Evolutionary conservation across 306 rosid genomes (phyloP), one percentile per base, ranked within the genome.

Genomic region (Medicago lupulina): DNA sequence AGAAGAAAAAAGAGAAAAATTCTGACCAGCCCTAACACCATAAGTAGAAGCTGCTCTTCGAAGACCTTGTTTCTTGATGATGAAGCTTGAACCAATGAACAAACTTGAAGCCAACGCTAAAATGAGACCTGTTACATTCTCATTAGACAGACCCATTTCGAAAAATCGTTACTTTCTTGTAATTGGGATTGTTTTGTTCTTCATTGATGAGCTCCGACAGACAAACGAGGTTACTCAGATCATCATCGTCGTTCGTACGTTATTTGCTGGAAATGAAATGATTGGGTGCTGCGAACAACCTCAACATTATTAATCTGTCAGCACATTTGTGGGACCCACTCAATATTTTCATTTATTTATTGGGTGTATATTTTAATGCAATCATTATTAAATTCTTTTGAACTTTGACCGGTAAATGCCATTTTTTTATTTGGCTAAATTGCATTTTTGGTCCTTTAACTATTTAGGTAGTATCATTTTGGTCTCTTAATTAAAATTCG

Each of bases 1-100:
- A 9, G 6, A 9, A 9, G 25, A 41, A 6, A 46, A 16, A 40
- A 15, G 11, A 25, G 7, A 34, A 34, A 34, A 34, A 34, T 34
- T 34, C 31, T 81, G 9, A 93, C 96, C 93, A 77, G 96, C 96
- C 84, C 95, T 82, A 74, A 90, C 85, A 73, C 96, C 96, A 63
- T 87, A 89, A 84, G 77, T 69, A 4, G 90, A 89, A 46, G 96
- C 94, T 15, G 98, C 94, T 90, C 83, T 87, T 86, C 88, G 76
- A 39, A 93, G 94, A 12, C 96, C 98, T 79, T 86, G 87, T 78
- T 93, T 93, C 90, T 93, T 90, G 40, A 93, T 90, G 76, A 93
- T 93, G 60, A 93, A 93, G 77, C 98, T 93, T n/a, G 87, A 79
- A 58, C 98, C 98, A 55, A 93, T 89, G 85, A 93, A 90, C 36